Evolutionary conservation across 169 alveolate species (phyloP).

Genomic region (Eimeria zaria): DNA sequence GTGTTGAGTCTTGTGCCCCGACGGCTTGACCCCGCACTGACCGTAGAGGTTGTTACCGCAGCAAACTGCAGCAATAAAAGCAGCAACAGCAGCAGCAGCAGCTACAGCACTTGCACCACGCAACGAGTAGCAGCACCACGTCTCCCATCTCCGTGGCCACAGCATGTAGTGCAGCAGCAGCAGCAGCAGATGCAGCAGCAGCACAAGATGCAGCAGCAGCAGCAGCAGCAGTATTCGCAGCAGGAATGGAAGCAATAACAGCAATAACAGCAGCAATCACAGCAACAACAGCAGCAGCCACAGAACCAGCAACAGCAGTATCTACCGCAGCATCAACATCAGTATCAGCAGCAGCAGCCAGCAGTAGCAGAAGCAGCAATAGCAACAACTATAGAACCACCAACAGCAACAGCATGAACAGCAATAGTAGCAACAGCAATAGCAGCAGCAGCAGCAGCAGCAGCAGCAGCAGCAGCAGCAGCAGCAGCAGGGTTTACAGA

Average conservation of each 20-base stretch:
- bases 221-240: neutral
- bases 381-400: neutral
- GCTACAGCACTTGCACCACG: slow-evolving; percentile 5
- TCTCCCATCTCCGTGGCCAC: neutral
- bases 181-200: neutral
- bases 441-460: neutral
- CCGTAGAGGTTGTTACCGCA: slow-evolving; percentile 70
- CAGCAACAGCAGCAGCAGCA: neutral
- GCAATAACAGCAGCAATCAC: neutral
- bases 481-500: slow-evolving; percentile 41
- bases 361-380: neutral
- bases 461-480: neutral
- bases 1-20: slow-evolving; percentile 29
- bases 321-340: neutral
- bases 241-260: neutral
- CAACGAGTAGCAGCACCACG: neutral
- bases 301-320: neutral
- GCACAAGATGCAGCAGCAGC: neutral
- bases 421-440: neutral
- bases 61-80: slow-evolving; percentile 40
- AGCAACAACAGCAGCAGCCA: neutral
- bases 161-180: too few relatives aligned
- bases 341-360: too few relatives aligned
- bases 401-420: neutral
- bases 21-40: slow-evolving; percentile 77